Evolutionary conservation across 108 stramenopile species (phyloP), one percentile per base, ranked within the genome.

Genomic region (Epipyxis sp.): DNA sequence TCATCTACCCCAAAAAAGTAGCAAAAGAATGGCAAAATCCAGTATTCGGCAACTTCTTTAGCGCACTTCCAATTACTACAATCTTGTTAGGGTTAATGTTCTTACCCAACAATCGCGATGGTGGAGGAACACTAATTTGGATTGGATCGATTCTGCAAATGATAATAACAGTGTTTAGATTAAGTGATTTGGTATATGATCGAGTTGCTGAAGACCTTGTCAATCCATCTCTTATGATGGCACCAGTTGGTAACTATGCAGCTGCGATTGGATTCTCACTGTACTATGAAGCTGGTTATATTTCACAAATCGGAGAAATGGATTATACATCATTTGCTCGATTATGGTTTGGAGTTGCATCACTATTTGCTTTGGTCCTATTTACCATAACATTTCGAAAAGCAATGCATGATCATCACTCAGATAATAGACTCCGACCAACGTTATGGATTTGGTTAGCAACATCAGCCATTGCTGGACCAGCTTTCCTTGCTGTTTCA

Each of bases 121-220:
- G 44, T 27, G 71, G 71, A 10, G 42, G 37, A 32, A 25, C 34
- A 32, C 6, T 74, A 6, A 74, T 74, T 25, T 74, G 71, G 71
- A 74, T 74, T 37, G 71, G 71, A 30, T 37, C 71, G 3, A 57
- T 74, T 74, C 41, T 37, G 3, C 71, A 74, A 42, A 74, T 74
- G 71, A 27, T 57, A 6, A 6, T 74, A 6, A 39, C 71, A 32
- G 71, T 74, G 50, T 46, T 74, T 3, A 46, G 34, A 32, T 13
- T 74, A 6, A 43, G 42, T 42, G 71, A 74, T 29, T 25, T 27
- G 3, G 50, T 74, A 6, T 74, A 74, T 42, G 6, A 37, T 42
- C 71, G 71, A 10, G n/a, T 27, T 10, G 10, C 71, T 27, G 50
- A 74, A 6, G 71, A 74, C 44, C 43, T 10, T 27, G 13, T 34